A percentile compares a stretch with the other conserved stretches of the same genome.
These are phyloP conservation scores for Solanum tarapatanum DNA, from an alignment of 257 asterid species.

Conservation along the genomic window DNA sequence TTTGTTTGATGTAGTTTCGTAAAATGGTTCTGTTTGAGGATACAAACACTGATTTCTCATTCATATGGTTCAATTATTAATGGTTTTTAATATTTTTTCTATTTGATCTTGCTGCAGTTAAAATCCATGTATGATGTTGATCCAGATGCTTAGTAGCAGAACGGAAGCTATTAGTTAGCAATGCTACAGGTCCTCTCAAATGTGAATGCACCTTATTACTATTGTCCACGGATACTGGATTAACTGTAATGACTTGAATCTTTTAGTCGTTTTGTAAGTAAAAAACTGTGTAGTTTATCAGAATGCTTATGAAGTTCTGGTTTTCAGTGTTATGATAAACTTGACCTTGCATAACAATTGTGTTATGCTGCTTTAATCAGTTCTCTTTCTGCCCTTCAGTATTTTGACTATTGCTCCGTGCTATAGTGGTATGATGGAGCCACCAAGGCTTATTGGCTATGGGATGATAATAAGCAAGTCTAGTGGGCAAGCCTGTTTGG, in stretches of 20 bases:
- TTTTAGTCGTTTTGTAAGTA: conserved; percentile 6
- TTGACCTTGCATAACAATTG: not conserved
- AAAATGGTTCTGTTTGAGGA: not conserved
- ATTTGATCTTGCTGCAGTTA: conserved; percentile 14
- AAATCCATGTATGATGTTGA: conserved; percentile 2
- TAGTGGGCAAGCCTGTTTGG: not conserved
- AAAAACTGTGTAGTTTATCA: conserved; percentile 24
- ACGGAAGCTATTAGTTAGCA: conserved; percentile 12
- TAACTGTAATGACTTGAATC: conserved; percentile 8
- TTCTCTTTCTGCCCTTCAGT: not conserved
- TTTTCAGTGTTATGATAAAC: conserved; percentile 25
- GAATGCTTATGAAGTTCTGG: conserved; percentile 27
- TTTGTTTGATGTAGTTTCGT: not conserved
- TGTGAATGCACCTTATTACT: conserved; percentile 18
- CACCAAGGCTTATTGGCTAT: not conserved
- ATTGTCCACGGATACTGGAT: conserved; percentile 4
- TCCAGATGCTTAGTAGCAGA: conserved; percentile 15
- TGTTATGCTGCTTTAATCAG: not conserved
- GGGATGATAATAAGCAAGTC: not conserved
- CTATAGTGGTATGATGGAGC: not conserved
- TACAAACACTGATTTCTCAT: not conserved
- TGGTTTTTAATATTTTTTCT: not conserved
- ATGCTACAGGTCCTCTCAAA: conserved; percentile 8
- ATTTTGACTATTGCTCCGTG: not conserved
- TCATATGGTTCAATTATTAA: not conserved